These are phyloP conservation scores for Aspergillus alliaceus DNA, from an alignment of 2,329 filamentous ascomycete genomes.

Conservation along the genomic window DNA sequence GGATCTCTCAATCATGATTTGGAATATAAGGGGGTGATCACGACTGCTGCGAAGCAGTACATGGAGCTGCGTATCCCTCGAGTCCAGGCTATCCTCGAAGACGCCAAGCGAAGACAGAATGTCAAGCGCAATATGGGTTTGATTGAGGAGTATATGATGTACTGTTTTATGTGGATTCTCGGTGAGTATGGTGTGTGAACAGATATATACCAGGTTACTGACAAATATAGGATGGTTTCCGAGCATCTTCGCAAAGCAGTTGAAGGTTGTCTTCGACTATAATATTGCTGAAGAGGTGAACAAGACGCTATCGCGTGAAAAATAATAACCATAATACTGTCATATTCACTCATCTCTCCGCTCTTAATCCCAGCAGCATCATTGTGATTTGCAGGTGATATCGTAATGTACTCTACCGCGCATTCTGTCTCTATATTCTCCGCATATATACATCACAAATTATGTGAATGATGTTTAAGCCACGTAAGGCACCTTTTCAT, in stretches of 20 bases:
- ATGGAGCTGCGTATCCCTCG: constrained; percentile 36
- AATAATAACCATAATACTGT: background rate
- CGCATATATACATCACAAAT: too few relatives aligned
- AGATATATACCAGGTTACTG: constrained; percentile 1
- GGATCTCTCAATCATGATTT: background rate
- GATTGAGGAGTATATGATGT: constrained; percentile 40
- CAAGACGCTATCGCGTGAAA: constrained; percentile 1
- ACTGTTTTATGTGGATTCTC: constrained; percentile 37
- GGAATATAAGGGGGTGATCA: constrained; percentile 23
- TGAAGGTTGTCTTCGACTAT: constrained; percentile 23
- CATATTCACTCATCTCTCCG: background rate
- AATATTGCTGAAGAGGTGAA: constrained; percentile 26
- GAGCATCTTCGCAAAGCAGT: constrained; percentile 12
- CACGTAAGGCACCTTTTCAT: too few relatives aligned
- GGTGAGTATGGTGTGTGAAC: constrained; percentile 24
- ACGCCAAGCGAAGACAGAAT: constrained; percentile 33
- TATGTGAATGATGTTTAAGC: too few relatives aligned
- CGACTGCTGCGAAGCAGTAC: constrained; percentile 31
- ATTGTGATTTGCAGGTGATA: background rate
- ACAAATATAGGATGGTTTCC: constrained; percentile 25
- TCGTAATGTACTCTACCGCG: too few relatives aligned
- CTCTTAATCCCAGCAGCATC: background rate
- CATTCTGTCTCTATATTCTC: too few relatives aligned
- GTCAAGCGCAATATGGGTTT: constrained; percentile 36
- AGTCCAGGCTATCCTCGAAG: constrained; percentile 33